These are phyloP conservation scores for Lipomyces mesembrius DNA, from an alignment of 805 yeast genomes.

Conservation along the genomic window DNA sequence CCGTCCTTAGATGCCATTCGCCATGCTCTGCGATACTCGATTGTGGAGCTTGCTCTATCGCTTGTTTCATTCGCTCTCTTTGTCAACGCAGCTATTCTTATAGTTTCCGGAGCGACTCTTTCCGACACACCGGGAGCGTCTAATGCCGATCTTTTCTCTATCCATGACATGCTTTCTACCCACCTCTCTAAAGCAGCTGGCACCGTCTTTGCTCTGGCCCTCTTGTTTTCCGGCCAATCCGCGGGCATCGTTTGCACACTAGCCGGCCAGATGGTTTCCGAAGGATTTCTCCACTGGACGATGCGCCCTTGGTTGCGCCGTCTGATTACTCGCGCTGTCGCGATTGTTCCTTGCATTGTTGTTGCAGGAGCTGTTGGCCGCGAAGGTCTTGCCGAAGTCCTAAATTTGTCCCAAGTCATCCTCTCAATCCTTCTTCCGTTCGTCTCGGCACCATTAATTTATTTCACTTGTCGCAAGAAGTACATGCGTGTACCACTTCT, in stretches of 20 bases:
- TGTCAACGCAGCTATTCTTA: slow-evolving; percentile 80
- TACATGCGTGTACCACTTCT: slow-evolving; percentile 58
- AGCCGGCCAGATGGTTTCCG: slow-evolving; percentile 87
- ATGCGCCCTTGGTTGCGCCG: slow-evolving; percentile 81
- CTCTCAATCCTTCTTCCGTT: slow-evolving; percentile 82
- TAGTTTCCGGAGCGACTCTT: slow-evolving; percentile 80
- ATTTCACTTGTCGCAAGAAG: slow-evolving; percentile 70
- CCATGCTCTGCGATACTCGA: slow-evolving; percentile 72
- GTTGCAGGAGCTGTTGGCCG: slow-evolving; percentile 75
- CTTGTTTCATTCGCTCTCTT: slow-evolving; percentile 81
- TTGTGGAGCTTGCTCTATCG: slow-evolving; percentile 70
- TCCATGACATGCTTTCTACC: slow-evolving; percentile 64
- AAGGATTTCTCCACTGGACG: slow-evolving; percentile 86
- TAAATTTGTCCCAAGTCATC: slow-evolving; percentile 86
- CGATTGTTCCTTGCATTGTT: slow-evolving; percentile 79
- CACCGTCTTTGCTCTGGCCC: slow-evolving; percentile 79
- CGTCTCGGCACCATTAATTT: slow-evolving; percentile 81
- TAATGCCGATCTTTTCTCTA: slow-evolving; percentile 83
- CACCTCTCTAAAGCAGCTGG: slow-evolving; percentile 79
- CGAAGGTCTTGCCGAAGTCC: slow-evolving; percentile 68
- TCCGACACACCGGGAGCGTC: slow-evolving; percentile 64
- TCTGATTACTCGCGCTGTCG: slow-evolving; percentile 72
- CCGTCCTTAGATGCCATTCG: slow-evolving; percentile 77
- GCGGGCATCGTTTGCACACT: slow-evolving; percentile 94
- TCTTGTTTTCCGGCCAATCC: slow-evolving; percentile 82